Conservation (phyloP, 2,329 filamentous ascomycete species). For the Monosporascus sp. region DNA sequence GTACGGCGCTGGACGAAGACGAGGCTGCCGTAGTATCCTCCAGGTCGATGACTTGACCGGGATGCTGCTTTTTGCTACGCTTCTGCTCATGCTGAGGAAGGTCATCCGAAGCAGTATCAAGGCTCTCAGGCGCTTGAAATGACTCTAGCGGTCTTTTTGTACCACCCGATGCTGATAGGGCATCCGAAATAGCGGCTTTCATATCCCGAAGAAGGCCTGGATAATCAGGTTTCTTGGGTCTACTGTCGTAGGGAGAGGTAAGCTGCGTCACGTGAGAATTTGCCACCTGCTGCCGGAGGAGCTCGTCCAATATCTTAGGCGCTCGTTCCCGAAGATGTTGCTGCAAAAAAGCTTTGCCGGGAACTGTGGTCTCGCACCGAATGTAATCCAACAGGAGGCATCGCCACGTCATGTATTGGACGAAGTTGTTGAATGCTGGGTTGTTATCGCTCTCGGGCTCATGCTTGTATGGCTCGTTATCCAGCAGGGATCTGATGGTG, state of each 20-base stretch:
- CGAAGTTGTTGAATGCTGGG: conserved; percentile 5
- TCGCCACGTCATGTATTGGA: conserved; percentile 4
- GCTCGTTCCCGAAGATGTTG: background rate
- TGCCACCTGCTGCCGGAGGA: background rate
- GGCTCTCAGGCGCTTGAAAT: too few species aligned
- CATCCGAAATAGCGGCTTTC: background rate
- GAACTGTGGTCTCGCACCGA: background rate
- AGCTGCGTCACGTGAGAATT: background rate
- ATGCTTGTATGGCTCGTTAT: conserved; percentile 12
- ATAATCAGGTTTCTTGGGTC: background rate
- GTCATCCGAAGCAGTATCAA: too few species aligned
- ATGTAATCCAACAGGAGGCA: conserved; percentile 7
- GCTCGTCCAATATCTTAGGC: background rate
- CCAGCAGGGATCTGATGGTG: conserved; percentile 9
- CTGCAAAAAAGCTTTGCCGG: background rate
- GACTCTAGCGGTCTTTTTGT: background rate
- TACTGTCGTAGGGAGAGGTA: background rate
- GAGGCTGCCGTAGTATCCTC: too few species aligned
- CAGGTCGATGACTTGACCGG: too few species aligned
- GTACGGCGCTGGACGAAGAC: too few species aligned
- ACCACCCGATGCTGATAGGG: background rate
- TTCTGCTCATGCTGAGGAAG: too few species aligned
- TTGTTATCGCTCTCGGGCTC: conserved; percentile 5
- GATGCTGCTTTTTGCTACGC: too few species aligned
- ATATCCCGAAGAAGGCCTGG: background rate